These are phyloP conservation scores for Hordeum vulgare DNA, from an alignment of 176 grass and related monocot species.

Conservation along the genomic window MorexV3_pseudomolecules_assembly NC_058521.1:130608392-130608891, in stretches of 20 bases:
- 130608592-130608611: not conserved
- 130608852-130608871: too few relatives aligned
- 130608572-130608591: not conserved
- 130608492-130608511: not conserved
- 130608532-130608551: not conserved
- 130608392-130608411: slow-evolving; percentile 45
- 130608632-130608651: not conserved
- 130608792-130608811: not conserved
- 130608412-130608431: slow-evolving; percentile 51
- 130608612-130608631: not conserved
- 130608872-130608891: not conserved
- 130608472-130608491: too few relatives aligned
- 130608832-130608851: not conserved
- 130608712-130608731: not conserved
- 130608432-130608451: slow-evolving; percentile 83
- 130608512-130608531: not conserved
- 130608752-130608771: not conserved
- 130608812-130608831: not conserved
- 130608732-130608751: not conserved
- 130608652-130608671: not conserved
- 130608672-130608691: too few relatives aligned
- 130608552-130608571: not conserved
- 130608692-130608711: too few relatives aligned
- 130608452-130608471: slow-evolving; percentile 29
- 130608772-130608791: not conserved